Evolutionary conservation across 2,329 filamentous ascomycete species (phyloP).

Genomic region (Ascochyta clinopodiicola): DNA sequence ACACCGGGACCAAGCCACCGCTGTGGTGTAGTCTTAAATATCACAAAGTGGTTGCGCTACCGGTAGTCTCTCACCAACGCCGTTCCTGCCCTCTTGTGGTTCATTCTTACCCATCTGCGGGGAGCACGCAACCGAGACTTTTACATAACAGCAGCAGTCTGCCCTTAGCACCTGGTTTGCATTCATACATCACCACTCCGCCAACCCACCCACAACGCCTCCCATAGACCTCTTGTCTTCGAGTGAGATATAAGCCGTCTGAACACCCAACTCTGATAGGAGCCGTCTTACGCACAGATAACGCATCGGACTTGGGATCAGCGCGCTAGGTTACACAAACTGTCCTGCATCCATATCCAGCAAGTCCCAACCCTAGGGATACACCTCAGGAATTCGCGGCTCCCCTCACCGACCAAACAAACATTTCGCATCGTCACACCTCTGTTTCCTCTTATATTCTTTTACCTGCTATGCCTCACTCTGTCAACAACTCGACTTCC

Average conservation of each 20-base stretch:
- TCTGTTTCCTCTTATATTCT: constrained; percentile 19
- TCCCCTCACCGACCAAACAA: constrained; percentile 33
- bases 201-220: neutral
- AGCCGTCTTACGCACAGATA: constrained; percentile 22
- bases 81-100: constrained; percentile 9
- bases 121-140: constrained; percentile 11
- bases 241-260: constrained; percentile 4
- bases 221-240: constrained; percentile 10
- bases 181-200: constrained; percentile 15
- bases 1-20: constrained; percentile 9
- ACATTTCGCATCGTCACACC: constrained; percentile 13
- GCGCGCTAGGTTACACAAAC: constrained; percentile 30
- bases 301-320: constrained; percentile 17
- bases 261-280: constrained; percentile 10
- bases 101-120: constrained; percentile 11
- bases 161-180: constrained; percentile 4
- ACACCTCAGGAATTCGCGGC: constrained; percentile 32
- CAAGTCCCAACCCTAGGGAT: constrained; percentile 24
- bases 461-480: constrained; percentile 45
- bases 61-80: neutral
- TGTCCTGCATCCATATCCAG: constrained; percentile 36
- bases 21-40: constrained; percentile 17
- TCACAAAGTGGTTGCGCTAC: constrained; percentile 19
- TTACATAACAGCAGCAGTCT: constrained; percentile 10
- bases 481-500: constrained; percentile 41